Evolutionary conservation across 1,139 yeast genomes (phyloP).

Genomic region (Ogataea hybrid): DNA sequence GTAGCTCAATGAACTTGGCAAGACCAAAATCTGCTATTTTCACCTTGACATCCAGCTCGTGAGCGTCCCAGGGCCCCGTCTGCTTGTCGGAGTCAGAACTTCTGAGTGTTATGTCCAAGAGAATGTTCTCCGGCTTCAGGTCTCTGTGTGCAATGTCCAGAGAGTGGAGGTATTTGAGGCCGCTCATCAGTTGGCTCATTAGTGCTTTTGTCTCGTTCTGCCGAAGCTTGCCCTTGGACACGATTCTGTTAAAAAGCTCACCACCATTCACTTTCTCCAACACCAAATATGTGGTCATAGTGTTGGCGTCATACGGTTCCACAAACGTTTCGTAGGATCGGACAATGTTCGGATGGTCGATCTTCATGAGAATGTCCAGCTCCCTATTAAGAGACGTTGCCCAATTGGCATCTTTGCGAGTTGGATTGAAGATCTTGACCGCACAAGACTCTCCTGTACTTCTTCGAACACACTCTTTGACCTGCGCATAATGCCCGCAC

Average conservation of each 20-base stretch:
- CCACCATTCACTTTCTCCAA: conserved; percentile 74
- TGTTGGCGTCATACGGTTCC: conserved; percentile 59
- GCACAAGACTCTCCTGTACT: conserved; percentile 62
- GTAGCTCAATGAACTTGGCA: conserved; percentile 75
- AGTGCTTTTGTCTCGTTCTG: conserved; percentile 63
- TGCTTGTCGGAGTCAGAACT: conserved; percentile 35
- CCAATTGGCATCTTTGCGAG: too few species aligned
- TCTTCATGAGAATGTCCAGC: too few species aligned
- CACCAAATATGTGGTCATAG: conserved; percentile 63
- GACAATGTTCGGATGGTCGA: conserved; percentile 70
- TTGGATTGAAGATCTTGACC: conserved; percentile 72
- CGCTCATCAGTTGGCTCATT: conserved; percentile 59
- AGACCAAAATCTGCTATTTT: conserved; percentile 82
- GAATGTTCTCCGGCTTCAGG: conserved; percentile 74
- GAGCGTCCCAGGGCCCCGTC: conserved; percentile 71
- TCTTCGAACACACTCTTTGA: conserved; percentile 63
- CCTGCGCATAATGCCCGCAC: conserved; percentile 82
- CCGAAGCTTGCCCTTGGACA: conserved; percentile 56
- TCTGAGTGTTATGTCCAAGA: conserved; percentile 56
- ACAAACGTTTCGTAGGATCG: conserved; percentile 61
- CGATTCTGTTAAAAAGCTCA: conserved; percentile 68
- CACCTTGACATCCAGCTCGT: conserved; percentile 61
- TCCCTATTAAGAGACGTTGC: too few species aligned
- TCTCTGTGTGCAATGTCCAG: conserved; percentile 72
- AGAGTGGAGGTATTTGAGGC: conserved; percentile 60